Conservation (phyloP, 2,329 filamentous ascomycete genomes). For the Cladophialophora carrionii region DNA sequence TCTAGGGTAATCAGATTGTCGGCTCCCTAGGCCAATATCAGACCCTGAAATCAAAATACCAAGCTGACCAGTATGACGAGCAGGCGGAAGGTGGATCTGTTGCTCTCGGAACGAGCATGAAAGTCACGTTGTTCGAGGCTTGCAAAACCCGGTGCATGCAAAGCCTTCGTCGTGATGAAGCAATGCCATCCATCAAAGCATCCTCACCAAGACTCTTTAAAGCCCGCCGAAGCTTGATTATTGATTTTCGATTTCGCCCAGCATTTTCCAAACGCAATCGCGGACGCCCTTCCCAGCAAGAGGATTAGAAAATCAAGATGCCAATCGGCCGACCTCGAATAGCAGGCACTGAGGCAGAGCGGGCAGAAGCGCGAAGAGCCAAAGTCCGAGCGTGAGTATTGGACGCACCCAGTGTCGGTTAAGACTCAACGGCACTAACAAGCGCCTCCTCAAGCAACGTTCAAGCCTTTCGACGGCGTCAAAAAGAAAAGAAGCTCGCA, state of each 20-base stretch:
- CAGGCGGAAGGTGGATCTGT: neutral
- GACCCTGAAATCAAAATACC: neutral
- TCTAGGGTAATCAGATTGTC: conserved; percentile 3
- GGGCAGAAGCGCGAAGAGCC: conserved; percentile 29
- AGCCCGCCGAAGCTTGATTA: neutral
- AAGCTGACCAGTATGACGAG: conserved; percentile 3
- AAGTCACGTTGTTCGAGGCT: conserved; percentile 1
- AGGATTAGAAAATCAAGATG: conserved; percentile 17
- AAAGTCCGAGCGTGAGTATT: conserved; percentile 28
- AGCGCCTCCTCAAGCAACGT: conserved; percentile 21
- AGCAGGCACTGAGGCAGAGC: conserved; percentile 32
- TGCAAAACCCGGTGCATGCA: neutral
- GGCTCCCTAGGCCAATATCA: neutral
- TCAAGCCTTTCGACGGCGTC: conserved; percentile 31
- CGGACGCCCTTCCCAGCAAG: neutral
- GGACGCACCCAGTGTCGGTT: neutral
- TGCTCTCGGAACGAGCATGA: neutral
- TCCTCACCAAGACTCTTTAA: neutral
- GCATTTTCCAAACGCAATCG: neutral
- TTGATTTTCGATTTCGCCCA: conserved; percentile 2
- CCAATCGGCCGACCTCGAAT: conserved; percentile 30
- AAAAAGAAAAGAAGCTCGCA: conserved; percentile 31
- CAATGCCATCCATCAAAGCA: neutral
- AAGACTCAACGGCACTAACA: neutral
- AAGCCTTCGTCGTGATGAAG: neutral